phyloP scores from a whole-genome alignment of 2,329 filamentous ascomycete species.

The Trichophyton simii region DNA sequence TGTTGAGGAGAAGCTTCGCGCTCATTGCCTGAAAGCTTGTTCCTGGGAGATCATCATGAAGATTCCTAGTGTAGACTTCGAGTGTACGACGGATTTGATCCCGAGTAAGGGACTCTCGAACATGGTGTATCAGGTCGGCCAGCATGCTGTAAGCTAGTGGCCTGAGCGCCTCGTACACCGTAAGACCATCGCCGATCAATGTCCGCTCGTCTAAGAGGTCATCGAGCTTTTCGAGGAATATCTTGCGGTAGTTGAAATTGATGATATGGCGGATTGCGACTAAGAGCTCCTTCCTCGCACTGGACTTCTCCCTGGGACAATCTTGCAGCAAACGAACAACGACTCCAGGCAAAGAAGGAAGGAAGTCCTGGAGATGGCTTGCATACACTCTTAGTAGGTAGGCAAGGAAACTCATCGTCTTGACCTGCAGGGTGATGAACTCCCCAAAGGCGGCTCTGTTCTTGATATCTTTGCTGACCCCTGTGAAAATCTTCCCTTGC shows the following conservation, averaged over 20 bases:
- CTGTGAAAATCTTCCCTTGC: constrained; percentile 73
- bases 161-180: constrained; percentile 91
- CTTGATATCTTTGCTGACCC: constrained; percentile 85
- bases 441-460: constrained; percentile 91
- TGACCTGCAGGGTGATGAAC: constrained; percentile 94
- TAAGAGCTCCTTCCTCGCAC: constrained; percentile 82
- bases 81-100: constrained; percentile 93
- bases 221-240: constrained; percentile 89
- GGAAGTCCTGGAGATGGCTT: constrained; percentile 74
- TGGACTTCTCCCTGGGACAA: constrained; percentile 87
- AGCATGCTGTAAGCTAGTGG: constrained; percentile 97
- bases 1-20: constrained; percentile 87
- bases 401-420: constrained; percentile 97
- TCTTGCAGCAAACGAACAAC: constrained; percentile 86
- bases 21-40: constrained; percentile 99
- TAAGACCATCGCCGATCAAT: constrained; percentile 86
- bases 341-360: constrained; percentile 72
- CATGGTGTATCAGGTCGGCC: constrained; percentile 93
- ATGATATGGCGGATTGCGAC: constrained; percentile 97
- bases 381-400: constrained; percentile 84
- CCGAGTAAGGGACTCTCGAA: constrained; percentile 73
- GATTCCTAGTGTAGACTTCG: constrained; percentile 90
- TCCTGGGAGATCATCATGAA: constrained; percentile 90
- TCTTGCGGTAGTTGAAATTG: constrained; percentile 95
- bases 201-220: constrained; percentile 89